Percentiles rank a stretch among this genome's conserved stretches.
These are phyloP conservation scores for Fragosphaeria purpurea DNA, from an alignment of 2,329 filamentous ascomycete genomes.

Conservation along the genomic window DNA sequence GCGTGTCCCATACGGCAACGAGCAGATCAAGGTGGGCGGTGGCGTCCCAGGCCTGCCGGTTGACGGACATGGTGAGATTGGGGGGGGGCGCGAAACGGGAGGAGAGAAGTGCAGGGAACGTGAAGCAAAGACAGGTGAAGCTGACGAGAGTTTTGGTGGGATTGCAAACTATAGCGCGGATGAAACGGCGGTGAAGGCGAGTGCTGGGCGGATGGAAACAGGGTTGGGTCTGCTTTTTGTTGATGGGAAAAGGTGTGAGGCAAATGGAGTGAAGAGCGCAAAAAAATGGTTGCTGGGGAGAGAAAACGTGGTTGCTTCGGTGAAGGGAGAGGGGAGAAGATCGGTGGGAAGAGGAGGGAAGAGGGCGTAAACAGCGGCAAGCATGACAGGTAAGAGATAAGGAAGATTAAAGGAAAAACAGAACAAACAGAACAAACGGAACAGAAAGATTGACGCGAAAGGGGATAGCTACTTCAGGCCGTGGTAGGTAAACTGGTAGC, in stretches of 20 bases:
- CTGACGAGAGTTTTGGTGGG: not conserved
- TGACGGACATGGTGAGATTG: slow-evolving; percentile 1
- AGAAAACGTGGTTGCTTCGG: not conserved
- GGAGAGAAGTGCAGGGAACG: not conserved
- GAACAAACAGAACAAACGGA: not conserved
- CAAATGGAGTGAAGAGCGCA: not conserved
- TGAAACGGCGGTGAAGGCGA: not conserved
- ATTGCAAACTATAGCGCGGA: not conserved
- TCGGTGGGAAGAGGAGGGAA: too few species aligned
- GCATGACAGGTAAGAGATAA: not conserved
- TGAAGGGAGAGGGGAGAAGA: not conserved
- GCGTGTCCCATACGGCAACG: slow-evolving; percentile 14
- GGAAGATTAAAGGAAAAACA: not conserved
- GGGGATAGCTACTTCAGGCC: slow-evolving; percentile 8
- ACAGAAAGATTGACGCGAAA: not conserved
- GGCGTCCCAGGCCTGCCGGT: slow-evolving; percentile 16
- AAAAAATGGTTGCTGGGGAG: not conserved
- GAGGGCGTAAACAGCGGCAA: too few species aligned
- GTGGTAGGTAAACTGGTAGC: slow-evolving; percentile 16
- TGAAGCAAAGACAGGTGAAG: not conserved
- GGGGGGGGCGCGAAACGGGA: not conserved
- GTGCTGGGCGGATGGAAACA: not conserved
- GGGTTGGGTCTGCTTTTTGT: too few species aligned
- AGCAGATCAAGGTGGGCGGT: slow-evolving; percentile 21
- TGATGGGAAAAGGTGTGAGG: not conserved